phyloP scores from a whole-genome alignment of 306 rosid species.

The Mucuna pruriens region DNA sequence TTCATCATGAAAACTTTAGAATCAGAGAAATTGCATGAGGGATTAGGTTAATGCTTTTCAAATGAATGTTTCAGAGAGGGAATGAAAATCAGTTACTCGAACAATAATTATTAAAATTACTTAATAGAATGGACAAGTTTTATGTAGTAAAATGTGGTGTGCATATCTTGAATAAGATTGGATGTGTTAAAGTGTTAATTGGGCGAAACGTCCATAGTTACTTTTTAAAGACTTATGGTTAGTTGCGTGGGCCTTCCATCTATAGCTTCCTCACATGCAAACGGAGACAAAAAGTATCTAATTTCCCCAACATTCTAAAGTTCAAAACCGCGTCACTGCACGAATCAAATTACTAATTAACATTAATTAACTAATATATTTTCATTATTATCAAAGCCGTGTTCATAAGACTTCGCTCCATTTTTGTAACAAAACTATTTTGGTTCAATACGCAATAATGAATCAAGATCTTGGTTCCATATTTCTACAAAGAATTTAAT shows the following conservation, averaged over 20 bases:
- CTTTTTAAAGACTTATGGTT: conserved; percentile 1
- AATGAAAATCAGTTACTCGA: too few species aligned
- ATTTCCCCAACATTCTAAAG: conserved; percentile 38
- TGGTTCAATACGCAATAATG: too few species aligned
- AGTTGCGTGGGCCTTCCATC: conserved; percentile 41
- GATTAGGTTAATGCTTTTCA: too few species aligned
- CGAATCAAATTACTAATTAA: conserved; percentile 44
- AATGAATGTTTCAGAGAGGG: too few species aligned
- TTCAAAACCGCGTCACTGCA: conserved; percentile 70
- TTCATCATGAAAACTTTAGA: conserved; percentile 15
- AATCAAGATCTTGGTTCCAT: too few species aligned
- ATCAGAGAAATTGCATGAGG: neutral
- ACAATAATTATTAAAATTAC: too few species aligned
- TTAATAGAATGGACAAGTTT: neutral
- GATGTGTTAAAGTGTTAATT: conserved; percentile 1
- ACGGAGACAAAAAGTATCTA: conserved; percentile 16
- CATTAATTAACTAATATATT: neutral
- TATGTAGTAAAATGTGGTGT: neutral
- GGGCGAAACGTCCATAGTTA: neutral
- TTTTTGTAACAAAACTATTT: neutral
- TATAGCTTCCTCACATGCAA: conserved; percentile 42
- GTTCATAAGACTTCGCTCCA: neutral
- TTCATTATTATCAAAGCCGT: conserved; percentile 15
- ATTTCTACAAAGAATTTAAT: too few species aligned
- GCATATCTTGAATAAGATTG: neutral